Evolutionary conservation across 805 yeast genomes (phyloP), one percentile per base, ranked within the genome.

Genomic region (Starmerella bombi): DNA sequence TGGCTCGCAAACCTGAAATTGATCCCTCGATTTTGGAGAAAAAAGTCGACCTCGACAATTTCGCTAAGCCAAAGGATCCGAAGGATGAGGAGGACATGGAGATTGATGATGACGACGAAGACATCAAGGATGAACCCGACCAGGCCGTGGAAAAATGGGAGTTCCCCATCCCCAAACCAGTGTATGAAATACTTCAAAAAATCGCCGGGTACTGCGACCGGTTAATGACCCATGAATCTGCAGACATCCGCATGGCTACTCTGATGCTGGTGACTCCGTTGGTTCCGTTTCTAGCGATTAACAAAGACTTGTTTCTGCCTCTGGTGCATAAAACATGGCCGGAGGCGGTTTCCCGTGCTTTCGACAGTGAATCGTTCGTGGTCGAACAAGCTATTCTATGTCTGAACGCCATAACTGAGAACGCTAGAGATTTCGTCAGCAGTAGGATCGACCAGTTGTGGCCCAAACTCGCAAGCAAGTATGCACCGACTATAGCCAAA

Each of bases 151-250:
- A 52, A 2, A 64, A 65, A 25, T 85, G 95, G 95, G 49, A 54
- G 0, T 77, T 88, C 0, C 75, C 77, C 0, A 62, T 86, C 0
- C 80, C 93, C 0, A 62, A 69, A 31, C 60, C 66, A 2, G 61
- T 79, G 0, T 88, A 82, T 56, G 56, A 59, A 30, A 61, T 77
- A 2, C 59, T 81, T 1, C 71, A 75, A 33, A 72, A 72, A 40
- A 74, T 88, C 3, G 64, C 75, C 39, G 69, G 65, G 5, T 82
- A 84, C 55, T 78, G 88, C 5, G 80, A 81, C 40, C 63, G 82
- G 43, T 65, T 73, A 22, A 59, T 83, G 28, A 74, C 82, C 2
- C 91, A 81, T 50, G 71, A 72, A 1, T 77, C 93, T 0, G 57
- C 67, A 2, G 59, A 66, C 3, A 57, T 88, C 23, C 69, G 72